Conservation (phyloP, 1,284 basidiomycete genomes). For the Ustilago shanxiensis region DNA sequence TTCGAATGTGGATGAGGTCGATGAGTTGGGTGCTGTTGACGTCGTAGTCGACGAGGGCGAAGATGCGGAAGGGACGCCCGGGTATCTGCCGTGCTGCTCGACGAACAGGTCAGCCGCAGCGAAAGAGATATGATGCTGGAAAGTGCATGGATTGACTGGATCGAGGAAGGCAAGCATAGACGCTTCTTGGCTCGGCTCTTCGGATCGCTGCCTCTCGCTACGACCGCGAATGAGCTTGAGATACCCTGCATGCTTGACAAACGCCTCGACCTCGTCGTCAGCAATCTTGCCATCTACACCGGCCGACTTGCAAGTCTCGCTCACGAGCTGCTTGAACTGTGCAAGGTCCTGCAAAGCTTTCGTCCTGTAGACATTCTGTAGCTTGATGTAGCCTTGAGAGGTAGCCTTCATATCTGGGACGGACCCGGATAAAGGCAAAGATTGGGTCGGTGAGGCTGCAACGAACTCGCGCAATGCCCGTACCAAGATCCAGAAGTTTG, state of each 20-base stretch:
- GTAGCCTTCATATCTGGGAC: conserved; percentile 97
- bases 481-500: conserved; percentile 89
- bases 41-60: neutral
- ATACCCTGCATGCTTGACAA: conserved; percentile 90
- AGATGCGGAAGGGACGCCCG: conserved; percentile 65
- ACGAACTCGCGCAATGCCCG: conserved; percentile 77
- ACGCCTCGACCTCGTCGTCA: conserved; percentile 77
- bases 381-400: conserved; percentile 82
- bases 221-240: conserved; percentile 82
- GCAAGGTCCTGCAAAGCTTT: conserved; percentile 79
- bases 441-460: conserved; percentile 69
- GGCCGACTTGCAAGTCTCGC: conserved; percentile 62
- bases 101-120: conserved; percentile 72
- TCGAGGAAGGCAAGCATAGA: conserved; percentile 58
- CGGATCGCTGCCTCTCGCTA: conserved; percentile 71
- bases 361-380: conserved; percentile 82
- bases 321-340: conserved; percentile 71
- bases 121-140: conserved; percentile 70
- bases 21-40: neutral
- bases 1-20: neutral
- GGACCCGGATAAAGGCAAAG: conserved; percentile 76
- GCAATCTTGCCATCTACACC: conserved; percentile 69
- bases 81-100: conserved; percentile 70
- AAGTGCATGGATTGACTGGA: conserved; percentile 61
- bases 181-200: conserved; percentile 67